Percentiles rank a stretch among this genome's conserved stretches.
Conservation (phyloP, 1,284 basidiomycete genomes). For the Pholiota adiposa region DNA sequence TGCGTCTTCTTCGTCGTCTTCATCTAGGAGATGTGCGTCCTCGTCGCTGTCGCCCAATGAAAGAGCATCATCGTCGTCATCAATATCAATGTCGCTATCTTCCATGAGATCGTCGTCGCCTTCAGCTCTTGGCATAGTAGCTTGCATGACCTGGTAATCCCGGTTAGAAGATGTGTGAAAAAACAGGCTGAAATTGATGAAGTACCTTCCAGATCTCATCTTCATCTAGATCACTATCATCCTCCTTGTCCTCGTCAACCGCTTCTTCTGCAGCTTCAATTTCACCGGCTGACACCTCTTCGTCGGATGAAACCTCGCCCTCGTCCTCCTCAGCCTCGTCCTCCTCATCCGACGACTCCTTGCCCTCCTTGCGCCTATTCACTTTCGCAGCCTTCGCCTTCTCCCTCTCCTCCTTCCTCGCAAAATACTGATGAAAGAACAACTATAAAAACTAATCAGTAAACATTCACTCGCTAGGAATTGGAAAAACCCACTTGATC, state of each 20-base stretch:
- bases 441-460: slow-evolving; percentile 53
- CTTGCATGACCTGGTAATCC: slow-evolving; percentile 75
- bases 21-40: slow-evolving; percentile 20
- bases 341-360: slow-evolving; percentile 38
- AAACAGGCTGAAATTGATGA: neutral
- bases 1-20: slow-evolving; percentile 37
- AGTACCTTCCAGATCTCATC: slow-evolving; percentile 85
- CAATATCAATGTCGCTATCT: slow-evolving; percentile 40
- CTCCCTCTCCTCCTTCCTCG: slow-evolving; percentile 61
- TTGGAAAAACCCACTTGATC: slow-evolving; percentile 68
- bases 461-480: no score
- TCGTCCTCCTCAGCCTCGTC: slow-evolving; percentile 38
- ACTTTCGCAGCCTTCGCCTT: slow-evolving; percentile 50
- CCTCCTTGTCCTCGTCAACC: slow-evolving; percentile 36
- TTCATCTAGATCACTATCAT: slow-evolving; percentile 48
- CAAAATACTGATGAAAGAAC: slow-evolving; percentile 70
- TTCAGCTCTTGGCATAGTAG: slow-evolving; percentile 67
- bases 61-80: slow-evolving; percentile 23
- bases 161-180: neutral
- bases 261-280: slow-evolving; percentile 36
- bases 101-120: slow-evolving; percentile 51
- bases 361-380: slow-evolving; percentile 40
- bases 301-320: slow-evolving; percentile 38
- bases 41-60: slow-evolving; percentile 21
- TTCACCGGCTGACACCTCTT: slow-evolving; percentile 38